phyloP scores from a whole-genome alignment of 805 yeast genomes.

The Barnettozyma sp. region DNA sequence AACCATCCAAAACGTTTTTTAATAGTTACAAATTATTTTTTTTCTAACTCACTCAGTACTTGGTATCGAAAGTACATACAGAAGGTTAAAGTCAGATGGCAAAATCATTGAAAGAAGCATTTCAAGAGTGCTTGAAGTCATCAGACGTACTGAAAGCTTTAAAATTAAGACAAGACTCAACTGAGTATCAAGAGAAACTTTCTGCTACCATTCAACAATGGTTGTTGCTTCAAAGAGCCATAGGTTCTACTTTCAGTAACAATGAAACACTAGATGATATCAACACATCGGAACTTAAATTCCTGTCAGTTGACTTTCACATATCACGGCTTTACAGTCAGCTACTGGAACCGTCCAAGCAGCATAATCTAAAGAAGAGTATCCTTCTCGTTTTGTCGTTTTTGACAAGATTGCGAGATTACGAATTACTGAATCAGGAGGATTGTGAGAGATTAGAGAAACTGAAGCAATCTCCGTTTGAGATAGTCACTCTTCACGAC shows the following conservation, averaged over 20 bases:
- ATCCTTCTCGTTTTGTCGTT: slow-evolving; percentile 40
- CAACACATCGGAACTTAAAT: slow-evolving; percentile 54
- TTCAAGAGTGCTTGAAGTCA: slow-evolving; percentile 1
- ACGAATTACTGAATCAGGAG: slow-evolving; percentile 34
- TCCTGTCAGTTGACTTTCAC: slow-evolving; percentile 51
- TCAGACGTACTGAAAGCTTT: slow-evolving; percentile 10
- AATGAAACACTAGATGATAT: slow-evolving; percentile 71
- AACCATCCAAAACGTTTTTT: too few species aligned
- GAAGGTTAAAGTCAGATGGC: too few species aligned
- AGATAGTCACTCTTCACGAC: slow-evolving; percentile 33
- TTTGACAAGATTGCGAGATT: slow-evolving; percentile 38
- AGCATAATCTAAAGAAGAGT: slow-evolving; percentile 34
- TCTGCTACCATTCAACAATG: slow-evolving; percentile 34
- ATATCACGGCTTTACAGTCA: slow-evolving; percentile 36
- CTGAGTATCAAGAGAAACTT: slow-evolving; percentile 35
- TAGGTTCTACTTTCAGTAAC: slow-evolving; percentile 46
- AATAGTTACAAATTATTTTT: too few species aligned
- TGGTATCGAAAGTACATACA: too few species aligned
- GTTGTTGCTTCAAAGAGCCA: slow-evolving; percentile 40
- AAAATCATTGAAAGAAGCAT: slow-evolving; percentile 7
- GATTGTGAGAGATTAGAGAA: slow-evolving; percentile 35
- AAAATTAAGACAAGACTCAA: slow-evolving; percentile 35
- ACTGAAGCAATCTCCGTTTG: slow-evolving; percentile 26
- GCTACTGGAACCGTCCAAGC: slow-evolving; percentile 25
- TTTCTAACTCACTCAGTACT: too few species aligned